phyloP scores from a whole-genome alignment of 768 basidiomycete species.

The Leucogyrophana mollusca region DNA sequence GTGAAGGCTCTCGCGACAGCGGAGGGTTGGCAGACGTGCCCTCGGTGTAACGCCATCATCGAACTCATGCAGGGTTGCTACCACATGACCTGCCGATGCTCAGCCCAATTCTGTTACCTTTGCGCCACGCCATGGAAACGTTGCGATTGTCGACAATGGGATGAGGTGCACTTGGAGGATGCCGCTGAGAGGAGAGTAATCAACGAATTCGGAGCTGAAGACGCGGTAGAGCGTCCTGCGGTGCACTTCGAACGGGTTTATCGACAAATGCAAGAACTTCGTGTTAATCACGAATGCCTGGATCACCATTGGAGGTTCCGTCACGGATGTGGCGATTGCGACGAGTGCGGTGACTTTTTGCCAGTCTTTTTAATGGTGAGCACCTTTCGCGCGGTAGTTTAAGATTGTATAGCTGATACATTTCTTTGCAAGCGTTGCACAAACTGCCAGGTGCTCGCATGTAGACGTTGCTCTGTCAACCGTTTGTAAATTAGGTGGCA shows the following conservation, averaged over 20 bases:
- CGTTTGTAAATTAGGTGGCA: slow-evolving; percentile 13
- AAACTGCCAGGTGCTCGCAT: slow-evolving; percentile 20
- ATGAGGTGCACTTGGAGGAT: slow-evolving; percentile 41
- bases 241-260: slow-evolving; percentile 17
- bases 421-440: slow-evolving; percentile 17
- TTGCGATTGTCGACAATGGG: slow-evolving; percentile 64
- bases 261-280: slow-evolving; percentile 33
- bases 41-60: slow-evolving; percentile 52
- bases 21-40: slow-evolving; percentile 62
- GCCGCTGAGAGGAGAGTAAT: slow-evolving; percentile 23
- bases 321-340: slow-evolving; percentile 42
- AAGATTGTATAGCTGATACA: neutral
- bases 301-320: slow-evolving; percentile 44
- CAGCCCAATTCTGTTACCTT: slow-evolving; percentile 60
- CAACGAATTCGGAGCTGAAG: slow-evolving; percentile 20
- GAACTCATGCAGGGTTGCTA: slow-evolving; percentile 59
- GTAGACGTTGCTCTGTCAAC: slow-evolving; percentile 27
- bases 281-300: slow-evolving; percentile 54
- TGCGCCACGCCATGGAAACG: slow-evolving; percentile 64
- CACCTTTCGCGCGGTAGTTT: neutral
- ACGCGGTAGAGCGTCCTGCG: slow-evolving; percentile 12
- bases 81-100: slow-evolving; percentile 58
- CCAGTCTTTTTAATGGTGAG: slow-evolving; percentile 47
- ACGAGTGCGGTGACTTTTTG: slow-evolving; percentile 42
- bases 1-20: slow-evolving; percentile 44